Percentiles rank a stretch among this genome's conserved stretches.
Evolutionary conservation across 2,329 filamentous ascomycete species (phyloP).

Genomic region (Leptoxyphium fumago): DNA sequence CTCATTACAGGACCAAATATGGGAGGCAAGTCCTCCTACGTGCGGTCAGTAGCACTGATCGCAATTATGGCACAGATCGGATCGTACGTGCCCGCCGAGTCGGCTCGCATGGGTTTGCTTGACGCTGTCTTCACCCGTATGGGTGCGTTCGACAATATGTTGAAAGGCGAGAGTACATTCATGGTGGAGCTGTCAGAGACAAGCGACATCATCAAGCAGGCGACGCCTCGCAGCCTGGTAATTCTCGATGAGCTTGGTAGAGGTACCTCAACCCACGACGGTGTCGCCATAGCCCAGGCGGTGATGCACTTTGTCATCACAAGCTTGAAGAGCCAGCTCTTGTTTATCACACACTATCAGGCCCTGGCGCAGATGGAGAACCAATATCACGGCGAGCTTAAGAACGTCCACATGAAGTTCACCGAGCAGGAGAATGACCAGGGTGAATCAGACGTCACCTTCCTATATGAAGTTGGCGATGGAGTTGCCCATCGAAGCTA

Average conservation of each 20-base stretch:
- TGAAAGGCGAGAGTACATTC: slow-evolving; percentile 88
- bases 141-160: slow-evolving; percentile 91
- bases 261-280: slow-evolving; percentile 89
- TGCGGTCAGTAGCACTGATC: slow-evolving; percentile 81
- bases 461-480: slow-evolving; percentile 81
- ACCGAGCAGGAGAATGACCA: slow-evolving; percentile 37
- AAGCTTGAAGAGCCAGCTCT: slow-evolving; percentile 58
- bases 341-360: slow-evolving; percentile 98
- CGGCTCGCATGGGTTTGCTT: slow-evolving; percentile 61
- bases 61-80: slow-evolving; percentile 90
- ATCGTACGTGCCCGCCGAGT: slow-evolving; percentile 74
- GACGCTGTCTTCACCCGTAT: slow-evolving; percentile 93
- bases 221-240: slow-evolving; percentile 69
- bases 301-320: slow-evolving; percentile 75
- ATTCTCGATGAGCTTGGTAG: slow-evolving; percentile 90
- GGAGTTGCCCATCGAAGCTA: slow-evolving; percentile 91
- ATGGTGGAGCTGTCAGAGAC: slow-evolving; percentile 97
- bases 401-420: slow-evolving; percentile 93
- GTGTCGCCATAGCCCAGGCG: slow-evolving; percentile 85
- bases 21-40: slow-evolving; percentile 97
- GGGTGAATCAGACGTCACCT: slow-evolving; percentile 67
- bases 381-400: slow-evolving; percentile 52
- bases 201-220: slow-evolving; percentile 75
- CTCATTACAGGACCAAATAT: slow-evolving; percentile 96
- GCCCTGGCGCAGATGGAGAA: slow-evolving; percentile 60